Evolutionary conservation across 2,329 filamentous ascomycete genomes (phyloP).

Genomic region (Penicillium sp.): DNA sequence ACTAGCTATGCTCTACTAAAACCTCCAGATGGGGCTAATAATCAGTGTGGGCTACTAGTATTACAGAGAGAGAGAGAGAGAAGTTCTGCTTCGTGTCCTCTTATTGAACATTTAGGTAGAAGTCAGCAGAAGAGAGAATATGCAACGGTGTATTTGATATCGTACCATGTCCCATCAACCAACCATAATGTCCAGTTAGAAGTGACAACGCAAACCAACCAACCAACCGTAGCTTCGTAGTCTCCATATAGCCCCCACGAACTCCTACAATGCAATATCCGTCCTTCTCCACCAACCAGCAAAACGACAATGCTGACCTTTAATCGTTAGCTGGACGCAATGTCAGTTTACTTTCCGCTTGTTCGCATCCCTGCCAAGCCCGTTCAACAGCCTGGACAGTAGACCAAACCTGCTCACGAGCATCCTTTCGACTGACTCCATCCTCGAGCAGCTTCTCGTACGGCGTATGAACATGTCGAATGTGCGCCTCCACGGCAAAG

Average conservation of each 20-base stretch:
- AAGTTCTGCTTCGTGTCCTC: no score
- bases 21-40: no score
- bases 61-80: no score
- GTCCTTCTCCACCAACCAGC: not conserved
- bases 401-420: slow-evolving; percentile 33
- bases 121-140: not conserved
- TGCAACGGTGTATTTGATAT: not conserved
- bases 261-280: slow-evolving; percentile 2
- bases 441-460: slow-evolving; percentile 37
- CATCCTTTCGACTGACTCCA: slow-evolving; percentile 27
- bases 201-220: not conserved
- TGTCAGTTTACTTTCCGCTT: not conserved
- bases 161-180: no score
- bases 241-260: not conserved
- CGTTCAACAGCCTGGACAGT: slow-evolving; percentile 29
- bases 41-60: no score
- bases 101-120: no score
- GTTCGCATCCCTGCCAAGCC: slow-evolving; percentile 29
- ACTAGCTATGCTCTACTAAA: no score
- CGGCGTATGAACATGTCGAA: slow-evolving; percentile 41
- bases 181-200: no score
- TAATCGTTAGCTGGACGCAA: not conserved
- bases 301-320: not conserved
- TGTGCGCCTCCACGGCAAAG: slow-evolving; percentile 44
- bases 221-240: not conserved